Evolutionary conservation across 2,329 filamentous ascomycete species (phyloP).

Genomic region (Pleurostoma richardsiae): DNA sequence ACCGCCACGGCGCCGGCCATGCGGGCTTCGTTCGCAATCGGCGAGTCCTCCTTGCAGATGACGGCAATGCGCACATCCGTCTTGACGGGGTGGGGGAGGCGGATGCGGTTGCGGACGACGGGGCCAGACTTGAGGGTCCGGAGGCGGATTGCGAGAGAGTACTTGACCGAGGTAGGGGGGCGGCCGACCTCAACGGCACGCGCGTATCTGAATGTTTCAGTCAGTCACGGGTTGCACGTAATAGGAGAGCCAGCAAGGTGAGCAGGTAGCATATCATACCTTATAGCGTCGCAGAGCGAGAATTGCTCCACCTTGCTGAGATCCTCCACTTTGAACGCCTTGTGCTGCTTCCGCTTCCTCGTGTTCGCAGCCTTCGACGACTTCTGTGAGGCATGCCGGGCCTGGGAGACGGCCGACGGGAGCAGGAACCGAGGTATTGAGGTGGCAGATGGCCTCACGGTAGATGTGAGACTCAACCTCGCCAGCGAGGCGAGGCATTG

Average conservation of each 20-base stretch:
- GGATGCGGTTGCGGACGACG: conserved; percentile 80
- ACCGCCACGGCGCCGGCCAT: conserved; percentile 76
- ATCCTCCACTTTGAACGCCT: conserved; percentile 62
- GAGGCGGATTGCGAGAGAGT: conserved; percentile 81
- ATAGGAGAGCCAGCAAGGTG: background rate
- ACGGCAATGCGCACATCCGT: conserved; percentile 87
- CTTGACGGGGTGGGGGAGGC: conserved; percentile 83
- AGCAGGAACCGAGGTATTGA: conserved; percentile 44
- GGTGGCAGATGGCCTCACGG: conserved; percentile 33
- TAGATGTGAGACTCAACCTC: conserved; percentile 38
- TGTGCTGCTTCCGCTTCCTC: conserved; percentile 57
- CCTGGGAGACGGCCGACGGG: conserved; percentile 34
- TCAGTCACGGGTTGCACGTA: background rate
- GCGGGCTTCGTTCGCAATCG: conserved; percentile 67
- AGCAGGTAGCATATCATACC: conserved; percentile 43
- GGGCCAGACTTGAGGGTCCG: conserved; percentile 81
- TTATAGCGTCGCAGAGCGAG: conserved; percentile 86
- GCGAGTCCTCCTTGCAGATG: conserved; percentile 78
- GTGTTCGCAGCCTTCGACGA: conserved; percentile 39
- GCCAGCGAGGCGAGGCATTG: conserved; percentile 51
- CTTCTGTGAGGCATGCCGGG: conserved; percentile 32
- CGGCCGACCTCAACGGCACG: conserved; percentile 88
- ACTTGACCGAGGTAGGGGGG: conserved; percentile 69
- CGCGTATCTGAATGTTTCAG: conserved; percentile 60
- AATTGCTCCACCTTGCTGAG: conserved; percentile 67